These are phyloP conservation scores for Cyclospora cayetanensis DNA, from an alignment of 169 alveolate genomes.

Conservation along the genomic window DNA sequence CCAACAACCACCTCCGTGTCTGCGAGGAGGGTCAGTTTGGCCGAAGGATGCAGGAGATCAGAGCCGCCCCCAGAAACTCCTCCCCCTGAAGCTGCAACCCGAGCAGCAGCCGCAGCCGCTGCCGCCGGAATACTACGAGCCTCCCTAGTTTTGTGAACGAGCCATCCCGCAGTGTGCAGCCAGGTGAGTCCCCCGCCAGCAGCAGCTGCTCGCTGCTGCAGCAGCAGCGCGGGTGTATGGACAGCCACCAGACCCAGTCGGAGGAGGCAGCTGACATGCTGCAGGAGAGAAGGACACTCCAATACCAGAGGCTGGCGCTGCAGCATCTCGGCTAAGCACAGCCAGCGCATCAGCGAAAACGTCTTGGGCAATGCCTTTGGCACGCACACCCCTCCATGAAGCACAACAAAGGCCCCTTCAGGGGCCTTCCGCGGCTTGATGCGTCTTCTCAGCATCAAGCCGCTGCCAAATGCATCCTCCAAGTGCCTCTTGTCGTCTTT, in stretches of 20 bases:
- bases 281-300: conserved; percentile 9
- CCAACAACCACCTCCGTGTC: background rate
- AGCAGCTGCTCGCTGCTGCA: conserved; percentile 12
- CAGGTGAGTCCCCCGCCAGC: conserved; percentile 21
- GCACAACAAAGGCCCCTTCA: background rate
- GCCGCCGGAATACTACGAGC: background rate
- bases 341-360: conserved; percentile 54
- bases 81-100: background rate
- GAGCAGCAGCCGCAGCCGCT: conserved; percentile 9
- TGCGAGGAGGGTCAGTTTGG: background rate
- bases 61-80: background rate
- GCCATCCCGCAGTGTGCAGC: conserved; percentile 24
- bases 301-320: conserved; percentile 31
- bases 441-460: conserved; percentile 15
- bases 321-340: conserved; percentile 60
- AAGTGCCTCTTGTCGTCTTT: background rate
- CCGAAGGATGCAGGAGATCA: conserved; percentile 26
- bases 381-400: background rate
- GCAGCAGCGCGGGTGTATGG: background rate
- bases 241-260: conserved; percentile 53
- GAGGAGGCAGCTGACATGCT: conserved; percentile 47
- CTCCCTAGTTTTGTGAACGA: background rate
- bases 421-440: background rate
- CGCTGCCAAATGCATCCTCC: conserved; percentile 35
- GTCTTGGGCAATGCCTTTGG: conserved; percentile 33